These are phyloP conservation scores for Peribolospora baueri DNA, from an alignment of 768 basidiomycete genomes.

Conservation along the genomic window DNA sequence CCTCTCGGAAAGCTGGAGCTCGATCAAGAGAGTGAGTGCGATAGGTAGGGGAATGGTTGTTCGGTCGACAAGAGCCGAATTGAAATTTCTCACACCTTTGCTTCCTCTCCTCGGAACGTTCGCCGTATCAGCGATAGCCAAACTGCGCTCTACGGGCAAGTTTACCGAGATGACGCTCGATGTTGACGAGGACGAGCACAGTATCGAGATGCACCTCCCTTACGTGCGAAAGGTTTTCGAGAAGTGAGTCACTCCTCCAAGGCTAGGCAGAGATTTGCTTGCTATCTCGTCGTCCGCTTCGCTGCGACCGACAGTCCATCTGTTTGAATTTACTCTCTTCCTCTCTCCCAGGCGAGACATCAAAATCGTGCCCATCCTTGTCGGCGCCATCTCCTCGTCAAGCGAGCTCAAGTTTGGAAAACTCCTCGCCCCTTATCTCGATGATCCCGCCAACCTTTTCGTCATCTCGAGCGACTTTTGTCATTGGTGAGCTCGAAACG, in stretches of 20 bases:
- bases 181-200: conserved; percentile 83
- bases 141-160: conserved; percentile 37
- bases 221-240: conserved; percentile 66
- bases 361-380: conserved; percentile 63
- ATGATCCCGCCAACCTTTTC: conserved; percentile 52
- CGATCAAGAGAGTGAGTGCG: conserved; percentile 45
- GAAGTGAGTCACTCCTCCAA: conserved; percentile 27
- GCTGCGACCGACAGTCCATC: neutral
- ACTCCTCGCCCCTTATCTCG: conserved; percentile 57
- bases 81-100: neutral
- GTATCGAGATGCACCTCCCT: conserved; percentile 66
- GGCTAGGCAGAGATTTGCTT: neutral
- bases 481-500: conserved; percentile 44
- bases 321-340: neutral
- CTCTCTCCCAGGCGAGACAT: conserved; percentile 26
- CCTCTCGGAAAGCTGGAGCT: conserved; percentile 62
- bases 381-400: conserved; percentile 44
- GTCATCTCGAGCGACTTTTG: conserved; percentile 93
- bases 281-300: too few relatives aligned
- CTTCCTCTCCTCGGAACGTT: neutral
- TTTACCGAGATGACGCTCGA: conserved; percentile 42
- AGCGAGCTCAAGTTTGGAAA: conserved; percentile 40
- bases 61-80: neutral
- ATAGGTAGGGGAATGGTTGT: neutral
- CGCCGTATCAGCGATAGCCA: conserved; percentile 31